Conservation (phyloP, 192 early-diverging fungal species). For the Linderina pennispora region DNA sequence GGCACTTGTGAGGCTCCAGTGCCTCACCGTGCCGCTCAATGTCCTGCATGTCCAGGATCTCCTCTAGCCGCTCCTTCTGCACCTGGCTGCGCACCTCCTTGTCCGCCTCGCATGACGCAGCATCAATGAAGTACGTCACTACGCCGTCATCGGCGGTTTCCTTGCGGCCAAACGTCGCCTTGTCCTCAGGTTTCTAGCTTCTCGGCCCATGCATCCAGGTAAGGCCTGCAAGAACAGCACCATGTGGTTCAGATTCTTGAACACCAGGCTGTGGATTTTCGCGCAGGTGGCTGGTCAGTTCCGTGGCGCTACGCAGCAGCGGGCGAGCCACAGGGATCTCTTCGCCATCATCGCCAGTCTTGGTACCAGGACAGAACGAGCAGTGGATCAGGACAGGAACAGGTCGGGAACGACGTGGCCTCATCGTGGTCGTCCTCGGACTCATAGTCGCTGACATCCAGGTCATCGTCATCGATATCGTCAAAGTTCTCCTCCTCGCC, state of each 20-base stretch:
- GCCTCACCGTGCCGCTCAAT: conserved; percentile 63
- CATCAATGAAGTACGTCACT: conserved; percentile 47
- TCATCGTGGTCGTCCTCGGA: conserved; percentile 39
- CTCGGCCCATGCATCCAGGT: conserved; percentile 68
- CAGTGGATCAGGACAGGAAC: conserved; percentile 58
- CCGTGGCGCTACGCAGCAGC: conserved; percentile 54
- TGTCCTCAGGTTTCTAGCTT: conserved; percentile 19
- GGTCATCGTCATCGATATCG: conserved; percentile 35
- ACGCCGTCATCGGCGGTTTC: conserved; percentile 4
- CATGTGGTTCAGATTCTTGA: conserved; percentile 73
- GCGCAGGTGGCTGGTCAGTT: conserved; percentile 60
- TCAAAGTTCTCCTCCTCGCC: conserved; percentile 30
- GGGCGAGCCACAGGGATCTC: conserved; percentile 2
- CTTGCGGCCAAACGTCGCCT: conserved; percentile 8
- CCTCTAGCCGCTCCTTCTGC: conserved; percentile 63
- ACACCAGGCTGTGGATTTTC: conserved; percentile 54
- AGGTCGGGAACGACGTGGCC: conserved; percentile 36
- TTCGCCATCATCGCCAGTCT: conserved; percentile 9
- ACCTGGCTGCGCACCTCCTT: conserved; percentile 64
- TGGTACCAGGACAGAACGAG: conserved; percentile 55
- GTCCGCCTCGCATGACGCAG: conserved; percentile 51
- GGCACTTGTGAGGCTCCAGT: conserved; percentile 66
- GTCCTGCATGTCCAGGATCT: conserved; percentile 68
- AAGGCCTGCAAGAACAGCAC: conserved; percentile 68
- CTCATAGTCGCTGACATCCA: conserved; percentile 37